Base-by-base conservation (phyloP, 2,329 filamentous ascomycete genomes). In the Metarhizium album region DNA sequence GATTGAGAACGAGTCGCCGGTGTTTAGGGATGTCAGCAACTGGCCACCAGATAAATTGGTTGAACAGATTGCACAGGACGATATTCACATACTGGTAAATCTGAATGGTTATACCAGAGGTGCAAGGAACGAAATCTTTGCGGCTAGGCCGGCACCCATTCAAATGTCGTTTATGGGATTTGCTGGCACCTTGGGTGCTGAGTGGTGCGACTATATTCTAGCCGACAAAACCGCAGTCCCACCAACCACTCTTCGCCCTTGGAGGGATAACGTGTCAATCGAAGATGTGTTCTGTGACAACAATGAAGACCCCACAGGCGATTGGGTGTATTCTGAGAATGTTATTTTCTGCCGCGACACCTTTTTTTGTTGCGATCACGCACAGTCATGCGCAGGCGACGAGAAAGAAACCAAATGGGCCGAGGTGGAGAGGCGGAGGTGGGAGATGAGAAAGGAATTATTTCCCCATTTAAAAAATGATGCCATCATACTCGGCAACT, bases 151-250 rank as follows among this genome's bases (percentile, higher is more conserved):
- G 16, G 90, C 90, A 2, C 93, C 93, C 0, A 89, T 98, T 42
- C 93, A 98, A 58, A 98, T 98, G 93, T 95, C 93, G 0, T 98
- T 98, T 62, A 98, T 98, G 93, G 93, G 93, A 0, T 98, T 98
- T 64, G 93, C 93, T 0, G 93, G 93, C 9, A 96, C 91, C 0
- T 73, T 98, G 1, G 93, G 93, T 5, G 93, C 93, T 2, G 93
- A 98, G 64, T 98, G 93, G 93, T 98, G 93, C 59, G 93, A 98
- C 65, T 98, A 98, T 62, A 83, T 98, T 16, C 78, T 97, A 24
- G 90, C 93, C 3, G 93, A 98, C 62, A 76, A 86, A 47, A 91
- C 86, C 1, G 90, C 93, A 0, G 84, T 98, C 49, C 93, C 93
- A 1, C 78, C 76, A 0, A 80, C 83, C 24, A 96, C 91, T 1